Conservation (phyloP, 2,329 filamentous ascomycete species). For the Trichoderma semiorbis region DNA sequence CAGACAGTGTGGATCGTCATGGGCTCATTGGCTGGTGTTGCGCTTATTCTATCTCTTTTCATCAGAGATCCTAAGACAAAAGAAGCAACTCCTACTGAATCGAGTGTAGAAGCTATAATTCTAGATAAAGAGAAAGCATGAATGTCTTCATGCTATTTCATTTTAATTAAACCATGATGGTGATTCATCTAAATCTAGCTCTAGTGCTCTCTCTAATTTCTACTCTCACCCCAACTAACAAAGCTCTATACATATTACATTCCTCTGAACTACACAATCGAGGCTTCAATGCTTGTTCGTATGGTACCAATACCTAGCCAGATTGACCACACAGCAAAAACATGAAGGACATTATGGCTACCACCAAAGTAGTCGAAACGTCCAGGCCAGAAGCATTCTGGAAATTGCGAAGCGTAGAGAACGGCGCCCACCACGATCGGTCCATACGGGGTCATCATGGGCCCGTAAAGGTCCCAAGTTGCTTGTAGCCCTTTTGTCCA, state of each 20-base stretch:
- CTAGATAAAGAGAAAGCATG: background rate
- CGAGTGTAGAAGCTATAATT: background rate
- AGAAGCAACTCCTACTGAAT: background rate
- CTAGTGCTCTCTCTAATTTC: background rate
- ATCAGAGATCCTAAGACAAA: background rate
- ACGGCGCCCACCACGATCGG: background rate
- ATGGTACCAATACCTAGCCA: background rate
- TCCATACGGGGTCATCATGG: background rate
- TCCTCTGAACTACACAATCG: background rate
- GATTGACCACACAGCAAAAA: background rate
- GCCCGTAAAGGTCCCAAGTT: background rate
- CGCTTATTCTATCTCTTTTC: background rate
- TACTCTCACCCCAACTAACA: background rate
- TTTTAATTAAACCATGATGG: background rate
- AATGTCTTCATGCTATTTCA: background rate
- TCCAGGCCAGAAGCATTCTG: background rate
- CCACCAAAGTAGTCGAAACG: background rate
- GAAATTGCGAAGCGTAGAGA: background rate
- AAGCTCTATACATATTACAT: background rate
- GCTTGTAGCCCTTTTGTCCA: background rate
- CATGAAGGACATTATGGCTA: slow-evolving; percentile 7
- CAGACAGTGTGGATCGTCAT: background rate
- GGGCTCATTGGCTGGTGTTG: background rate
- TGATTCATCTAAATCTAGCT: background rate
- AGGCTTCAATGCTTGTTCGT: background rate